These are phyloP conservation scores for Phlyctochytrium arcticum DNA, from an alignment of 192 early-diverging fungal genomes.

Conservation along the genomic window DNA sequence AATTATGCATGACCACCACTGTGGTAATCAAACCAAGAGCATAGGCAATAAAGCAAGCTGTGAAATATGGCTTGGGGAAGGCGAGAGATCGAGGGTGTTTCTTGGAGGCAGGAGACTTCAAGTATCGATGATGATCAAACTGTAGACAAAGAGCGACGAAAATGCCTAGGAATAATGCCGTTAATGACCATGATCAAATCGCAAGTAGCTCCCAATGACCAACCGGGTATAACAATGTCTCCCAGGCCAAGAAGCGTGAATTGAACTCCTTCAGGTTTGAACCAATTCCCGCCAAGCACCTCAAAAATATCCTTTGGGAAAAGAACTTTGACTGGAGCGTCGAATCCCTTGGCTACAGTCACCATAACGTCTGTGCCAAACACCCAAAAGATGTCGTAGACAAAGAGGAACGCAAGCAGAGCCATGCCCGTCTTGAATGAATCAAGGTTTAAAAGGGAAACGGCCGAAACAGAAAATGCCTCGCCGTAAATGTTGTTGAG, in stretches of 20 bases:
- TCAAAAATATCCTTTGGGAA: conserved; percentile 71
- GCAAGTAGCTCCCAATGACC: neutral
- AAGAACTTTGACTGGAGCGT: conserved; percentile 94
- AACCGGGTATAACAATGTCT: conserved; percentile 96
- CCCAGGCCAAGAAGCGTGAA: conserved; percentile 96
- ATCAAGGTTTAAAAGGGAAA: conserved; percentile 83
- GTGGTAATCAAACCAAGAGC: conserved; percentile 81
- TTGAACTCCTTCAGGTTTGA: conserved; percentile 34
- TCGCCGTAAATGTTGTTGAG: conserved; percentile 84
- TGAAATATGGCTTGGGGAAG: conserved; percentile 89
- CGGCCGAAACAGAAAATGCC: conserved; percentile 79
- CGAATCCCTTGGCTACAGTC: conserved; percentile 91
- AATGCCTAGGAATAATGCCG: conserved; percentile 53
- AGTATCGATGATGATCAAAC: conserved; percentile 78
- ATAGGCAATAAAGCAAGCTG: conserved; percentile 74
- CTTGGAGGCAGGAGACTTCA: conserved; percentile 51
- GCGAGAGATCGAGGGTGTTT: conserved; percentile 46
- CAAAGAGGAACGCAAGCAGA: conserved; percentile 82
- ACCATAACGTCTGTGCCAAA: conserved; percentile 99
- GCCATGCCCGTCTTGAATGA: conserved; percentile 97
- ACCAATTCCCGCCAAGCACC: conserved; percentile 29
- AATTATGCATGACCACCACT: conserved; percentile 90
- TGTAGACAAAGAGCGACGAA: conserved; percentile 87
- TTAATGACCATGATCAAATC: neutral
- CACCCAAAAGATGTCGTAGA: conserved; percentile 99